Evolutionary conservation across 306 rosid genomes (phyloP), one percentile per base, ranked within the genome.

Genomic region (Castanopsis chinensis): DNA sequence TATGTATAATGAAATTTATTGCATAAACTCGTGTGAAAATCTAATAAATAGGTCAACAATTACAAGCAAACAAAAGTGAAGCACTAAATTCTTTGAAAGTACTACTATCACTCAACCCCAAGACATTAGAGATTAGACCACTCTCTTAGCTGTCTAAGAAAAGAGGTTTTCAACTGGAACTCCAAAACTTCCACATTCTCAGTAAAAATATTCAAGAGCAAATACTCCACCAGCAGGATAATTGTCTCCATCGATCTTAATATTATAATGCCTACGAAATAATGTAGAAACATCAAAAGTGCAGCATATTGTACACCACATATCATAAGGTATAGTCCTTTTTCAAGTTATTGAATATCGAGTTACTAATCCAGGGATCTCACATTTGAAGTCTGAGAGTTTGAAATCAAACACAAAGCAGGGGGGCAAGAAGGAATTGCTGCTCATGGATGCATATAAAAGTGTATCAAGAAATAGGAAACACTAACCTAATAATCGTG

Each of bases 401-500:
- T 32, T 18, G 15, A 68, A 68, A 68, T 28, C 35, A 63, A 32
- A 33, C 72, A 19, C 52, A 65, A 65, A 33, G 13, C 11, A 67
- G 43, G 4, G 52, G 27, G 17, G 15, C 18, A 35, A 30, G 18
- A 59, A 59, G 3, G 14, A 23, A 59, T 59, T 21, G 72, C 63
- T 73, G 69, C 72, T 32, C 21, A 73, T 49, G 25, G 43, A 77
- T 28, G 51, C 69, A 69, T 71, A 20, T 54, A 69, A 79, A 79
- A 81, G 72, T 72, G 55, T 21, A 57, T 32, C 23, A 64, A 28
- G 14, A 75, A 32, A 53, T 53, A 83, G 74, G 8, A 80, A 71
- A 80, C 43, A 82, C 90, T 37, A 57, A 90, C 99, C 99, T 85
- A 78, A 95, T 92, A 75, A 95, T 92, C 43, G 99, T 95, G 79